These are phyloP conservation scores for Mariannaea sp. DNA, from an alignment of 2,329 filamentous ascomycete species.

Conservation along the genomic window DNA sequence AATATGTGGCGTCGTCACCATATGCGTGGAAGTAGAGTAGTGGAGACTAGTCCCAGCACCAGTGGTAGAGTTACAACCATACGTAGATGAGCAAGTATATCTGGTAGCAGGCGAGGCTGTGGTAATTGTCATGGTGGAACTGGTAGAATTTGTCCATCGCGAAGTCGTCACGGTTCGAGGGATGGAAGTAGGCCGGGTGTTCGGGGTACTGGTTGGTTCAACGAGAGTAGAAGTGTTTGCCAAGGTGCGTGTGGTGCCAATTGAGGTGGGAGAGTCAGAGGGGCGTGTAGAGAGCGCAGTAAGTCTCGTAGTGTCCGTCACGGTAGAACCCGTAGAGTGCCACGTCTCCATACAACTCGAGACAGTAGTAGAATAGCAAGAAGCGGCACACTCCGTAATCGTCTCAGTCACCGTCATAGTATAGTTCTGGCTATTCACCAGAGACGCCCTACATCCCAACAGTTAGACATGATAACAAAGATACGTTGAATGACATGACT, in stretches of 20 bases:
- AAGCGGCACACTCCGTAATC: conserved; percentile 37
- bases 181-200: neutral
- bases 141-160: neutral
- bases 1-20: conserved; percentile 33
- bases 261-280: neutral
- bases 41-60: neutral
- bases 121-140: neutral
- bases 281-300: neutral
- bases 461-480: conserved; percentile 11
- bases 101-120: conserved; percentile 13
- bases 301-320: neutral
- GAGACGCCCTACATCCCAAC: conserved; percentile 28
- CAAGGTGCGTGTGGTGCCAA: neutral
- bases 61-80: conserved; percentile 25
- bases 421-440: conserved; percentile 32
- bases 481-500: too few species aligned
- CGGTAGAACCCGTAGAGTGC: neutral
- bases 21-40: conserved; percentile 15
- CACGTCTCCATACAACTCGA: conserved; percentile 31
- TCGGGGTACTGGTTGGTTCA: neutral
- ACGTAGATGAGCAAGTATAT: conserved; percentile 13
- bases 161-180: too few species aligned
- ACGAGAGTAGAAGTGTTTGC: neutral
- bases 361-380: conserved; percentile 29
- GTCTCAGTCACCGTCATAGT: conserved; percentile 43